phyloP scores from a whole-genome alignment of 2,329 filamentous ascomycete genomes.

The Calonectria crousiana region DNA sequence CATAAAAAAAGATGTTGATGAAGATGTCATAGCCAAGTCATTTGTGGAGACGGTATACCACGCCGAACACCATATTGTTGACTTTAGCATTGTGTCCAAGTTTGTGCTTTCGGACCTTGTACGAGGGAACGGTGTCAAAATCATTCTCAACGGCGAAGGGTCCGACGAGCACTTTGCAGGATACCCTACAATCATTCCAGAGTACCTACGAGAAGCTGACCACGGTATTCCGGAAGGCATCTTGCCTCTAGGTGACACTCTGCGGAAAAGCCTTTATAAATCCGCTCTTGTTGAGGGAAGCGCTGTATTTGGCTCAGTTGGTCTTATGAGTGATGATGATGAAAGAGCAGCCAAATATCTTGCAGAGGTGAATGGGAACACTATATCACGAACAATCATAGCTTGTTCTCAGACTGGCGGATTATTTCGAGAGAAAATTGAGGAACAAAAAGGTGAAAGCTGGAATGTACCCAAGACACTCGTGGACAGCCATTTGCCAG shows the following conservation, averaged over 20 bases:
- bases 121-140: not conserved
- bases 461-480: not conserved
- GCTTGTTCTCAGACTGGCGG: too few relatives aligned
- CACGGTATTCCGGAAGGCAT: not conserved
- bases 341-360: too few relatives aligned
- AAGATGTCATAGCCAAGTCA: not conserved
- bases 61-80: not conserved
- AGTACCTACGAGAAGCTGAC: not conserved
- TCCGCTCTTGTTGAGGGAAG: not conserved
- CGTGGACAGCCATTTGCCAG: not conserved
- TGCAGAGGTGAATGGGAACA: not conserved
- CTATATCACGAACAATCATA: not conserved
- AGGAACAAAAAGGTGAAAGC: not conserved
- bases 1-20: not conserved
- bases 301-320: not conserved
- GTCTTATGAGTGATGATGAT: too few relatives aligned
- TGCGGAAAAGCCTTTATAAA: not conserved
- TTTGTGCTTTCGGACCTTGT: not conserved
- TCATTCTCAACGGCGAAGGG: not conserved
- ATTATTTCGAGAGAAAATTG: not conserved
- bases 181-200: not conserved
- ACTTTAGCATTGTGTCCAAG: not conserved
- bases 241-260: not conserved
- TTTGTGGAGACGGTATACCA: not conserved
- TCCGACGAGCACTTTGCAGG: slow-evolving; percentile 11